A percentile compares a stretch with the other conserved stretches of the same genome.
These are phyloP conservation scores for Arachnopeziza araneosa DNA, from an alignment of 2,329 filamentous ascomycete species.

Conservation along the genomic window DNA sequence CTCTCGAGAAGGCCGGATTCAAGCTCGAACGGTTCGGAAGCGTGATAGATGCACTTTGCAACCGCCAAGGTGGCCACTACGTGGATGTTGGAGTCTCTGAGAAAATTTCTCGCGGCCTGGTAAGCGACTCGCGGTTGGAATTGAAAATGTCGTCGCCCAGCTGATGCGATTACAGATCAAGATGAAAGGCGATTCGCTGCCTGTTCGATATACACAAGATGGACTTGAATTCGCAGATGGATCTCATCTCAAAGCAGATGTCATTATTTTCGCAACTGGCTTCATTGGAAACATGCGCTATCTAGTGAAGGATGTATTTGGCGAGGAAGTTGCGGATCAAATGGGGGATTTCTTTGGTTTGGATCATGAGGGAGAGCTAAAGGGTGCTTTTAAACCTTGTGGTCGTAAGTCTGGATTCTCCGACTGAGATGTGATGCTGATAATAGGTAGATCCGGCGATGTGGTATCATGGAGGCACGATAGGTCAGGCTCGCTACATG, in stretches of 20 bases:
- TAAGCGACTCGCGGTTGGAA: conserved; percentile 30
- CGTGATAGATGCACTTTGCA: conserved; percentile 49
- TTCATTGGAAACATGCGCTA: conserved; percentile 48
- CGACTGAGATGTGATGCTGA: not conserved
- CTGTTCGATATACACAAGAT: conserved; percentile 1
- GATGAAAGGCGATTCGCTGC: conserved; percentile 13
- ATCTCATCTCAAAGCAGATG: conserved; percentile 41
- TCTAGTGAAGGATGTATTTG: conserved; percentile 42
- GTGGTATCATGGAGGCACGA: conserved; percentile 46
- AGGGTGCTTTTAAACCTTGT: conserved; percentile 12
- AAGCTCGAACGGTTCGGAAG: conserved; percentile 49
- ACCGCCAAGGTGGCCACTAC: conserved; percentile 53
- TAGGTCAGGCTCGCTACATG: conserved; percentile 41
- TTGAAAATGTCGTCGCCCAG: not conserved
- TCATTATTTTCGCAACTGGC: conserved; percentile 43
- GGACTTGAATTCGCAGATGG: conserved; percentile 38
- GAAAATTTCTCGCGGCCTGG: conserved; percentile 46
- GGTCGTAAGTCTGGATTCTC: conserved; percentile 11
- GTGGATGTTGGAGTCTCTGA: conserved; percentile 48
- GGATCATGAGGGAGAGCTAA: conserved; percentile 41
- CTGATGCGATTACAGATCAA: conserved; percentile 12
- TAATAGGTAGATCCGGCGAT: conserved; percentile 35
- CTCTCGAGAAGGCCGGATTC: conserved; percentile 50
- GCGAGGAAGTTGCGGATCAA: conserved; percentile 42
- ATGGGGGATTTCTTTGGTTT: conserved; percentile 43